Evolutionary conservation across 495 filamentous ascomycete genomes (phyloP).

Genomic region (Gamarada debralockiae): DNA sequence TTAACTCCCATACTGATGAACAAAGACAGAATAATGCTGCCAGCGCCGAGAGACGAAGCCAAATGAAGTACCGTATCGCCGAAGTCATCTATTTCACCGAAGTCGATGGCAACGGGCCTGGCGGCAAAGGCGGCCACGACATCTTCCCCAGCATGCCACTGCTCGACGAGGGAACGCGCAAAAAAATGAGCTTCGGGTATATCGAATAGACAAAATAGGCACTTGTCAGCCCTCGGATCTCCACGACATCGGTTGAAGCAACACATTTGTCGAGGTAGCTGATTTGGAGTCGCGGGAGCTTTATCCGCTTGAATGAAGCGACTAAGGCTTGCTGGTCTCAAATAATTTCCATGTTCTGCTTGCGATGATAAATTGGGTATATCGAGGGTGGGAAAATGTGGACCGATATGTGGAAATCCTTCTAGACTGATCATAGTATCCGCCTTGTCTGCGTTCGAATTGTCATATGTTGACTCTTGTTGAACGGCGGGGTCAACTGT

Average conservation of each 20-base stretch:
- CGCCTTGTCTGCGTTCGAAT: too few species aligned
- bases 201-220: neutral
- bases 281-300: too few species aligned
- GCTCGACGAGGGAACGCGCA: neutral
- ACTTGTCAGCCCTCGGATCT: neutral
- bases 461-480: too few species aligned
- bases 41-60: neutral
- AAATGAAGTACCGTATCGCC: conserved; percentile 1
- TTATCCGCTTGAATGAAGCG: too few species aligned
- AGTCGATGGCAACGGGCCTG: neutral
- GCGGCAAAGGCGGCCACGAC: neutral
- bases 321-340: too few species aligned
- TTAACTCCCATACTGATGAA: neutral
- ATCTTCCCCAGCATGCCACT: neutral
- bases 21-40: neutral
- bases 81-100: neutral
- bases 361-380: too few species aligned
- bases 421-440: too few species aligned
- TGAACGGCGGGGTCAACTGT: too few species aligned
- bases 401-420: too few species aligned
- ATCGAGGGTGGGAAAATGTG: too few species aligned
- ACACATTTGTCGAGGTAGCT: neutral
- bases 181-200: neutral
- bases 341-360: too few species aligned
- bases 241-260: neutral